Percentiles rank a stretch among this genome's conserved stretches.
phyloP scores from a whole-genome alignment of 2,329 filamentous ascomycete species.

The Alternaria alternata region DNA sequence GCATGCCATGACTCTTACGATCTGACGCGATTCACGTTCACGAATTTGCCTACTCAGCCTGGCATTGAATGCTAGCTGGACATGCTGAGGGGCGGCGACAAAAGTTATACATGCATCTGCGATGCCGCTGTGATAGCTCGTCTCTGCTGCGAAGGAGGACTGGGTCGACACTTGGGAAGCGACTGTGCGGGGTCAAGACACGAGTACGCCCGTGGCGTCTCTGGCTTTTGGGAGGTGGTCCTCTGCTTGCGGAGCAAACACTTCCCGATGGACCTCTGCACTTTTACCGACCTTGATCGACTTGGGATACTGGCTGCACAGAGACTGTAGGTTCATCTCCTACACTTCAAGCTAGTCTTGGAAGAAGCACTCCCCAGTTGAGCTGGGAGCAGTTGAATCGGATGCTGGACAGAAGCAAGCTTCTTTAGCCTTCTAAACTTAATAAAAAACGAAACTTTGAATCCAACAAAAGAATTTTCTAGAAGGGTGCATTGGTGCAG shows the following conservation, averaged over 20 bases:
- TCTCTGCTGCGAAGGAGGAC: slow-evolving; percentile 36
- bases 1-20: slow-evolving; percentile 47
- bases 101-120: slow-evolving; percentile 51
- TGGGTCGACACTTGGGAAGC: slow-evolving; percentile 14
- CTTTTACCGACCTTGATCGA: slow-evolving; percentile 38
- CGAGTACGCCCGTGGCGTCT: slow-evolving; percentile 43
- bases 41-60: slow-evolving; percentile 40
- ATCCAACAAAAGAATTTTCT: slow-evolving; percentile 1
- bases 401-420: slow-evolving; percentile 61
- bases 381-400: slow-evolving; percentile 54
- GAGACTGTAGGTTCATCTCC: slow-evolving; percentile 62
- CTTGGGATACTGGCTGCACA: slow-evolving; percentile 22
- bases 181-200: slow-evolving; percentile 36
- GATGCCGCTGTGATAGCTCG: slow-evolving; percentile 48
- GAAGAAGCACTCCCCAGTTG: slow-evolving; percentile 46
- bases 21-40: slow-evolving; percentile 43
- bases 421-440: slow-evolving; percentile 51
- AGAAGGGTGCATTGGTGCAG: not conserved
- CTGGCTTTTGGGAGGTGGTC: slow-evolving; percentile 40
- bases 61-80: slow-evolving; percentile 53
- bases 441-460: slow-evolving; percentile 47
- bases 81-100: slow-evolving; percentile 49
- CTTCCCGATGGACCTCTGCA: slow-evolving; percentile 43
- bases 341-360: slow-evolving; percentile 59
- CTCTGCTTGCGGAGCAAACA: slow-evolving; percentile 52